These are phyloP conservation scores for Aspergillus ibericus DNA, from an alignment of 2,329 filamentous ascomycete species.

Conservation along the genomic window DNA sequence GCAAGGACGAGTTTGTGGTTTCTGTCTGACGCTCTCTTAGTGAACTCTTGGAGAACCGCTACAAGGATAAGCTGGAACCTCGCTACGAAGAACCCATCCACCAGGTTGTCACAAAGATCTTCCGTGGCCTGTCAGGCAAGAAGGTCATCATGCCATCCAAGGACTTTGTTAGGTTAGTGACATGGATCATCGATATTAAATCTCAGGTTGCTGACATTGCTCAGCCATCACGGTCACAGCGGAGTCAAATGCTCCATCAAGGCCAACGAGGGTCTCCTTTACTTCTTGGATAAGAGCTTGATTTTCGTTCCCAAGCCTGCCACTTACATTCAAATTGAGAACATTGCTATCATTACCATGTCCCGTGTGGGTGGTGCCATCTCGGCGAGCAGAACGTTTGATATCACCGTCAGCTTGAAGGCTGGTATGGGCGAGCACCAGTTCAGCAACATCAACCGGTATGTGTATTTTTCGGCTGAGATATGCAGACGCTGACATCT, in stretches of 20 bases:
- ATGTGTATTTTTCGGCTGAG: constrained; percentile 13
- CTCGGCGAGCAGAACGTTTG: constrained; percentile 91
- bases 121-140: constrained; percentile 90
- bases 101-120: constrained; percentile 91
- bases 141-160: constrained; percentile 91
- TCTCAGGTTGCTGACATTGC: constrained; percentile 3
- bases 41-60: constrained; percentile 77
- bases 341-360: constrained; percentile 88
- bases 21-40: constrained; percentile 26
- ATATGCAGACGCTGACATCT: constrained; percentile 20
- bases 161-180: constrained; percentile 74
- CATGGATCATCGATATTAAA: not conserved
- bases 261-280: constrained; percentile 94
- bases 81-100: constrained; percentile 94
- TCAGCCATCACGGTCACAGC: constrained; percentile 80
- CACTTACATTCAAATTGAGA: constrained; percentile 94
- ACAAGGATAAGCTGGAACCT: constrained; percentile 82
- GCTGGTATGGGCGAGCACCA: constrained; percentile 82
- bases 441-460: constrained; percentile 98
- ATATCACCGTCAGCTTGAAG: constrained; percentile 92
- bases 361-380: constrained; percentile 92
- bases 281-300: constrained; percentile 96
- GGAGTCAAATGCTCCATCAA: constrained; percentile 99
- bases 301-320: constrained; percentile 99
- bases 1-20: not conserved